Conservation (phyloP, 306 rosid genomes). For the Sechiopsis laciniata region DNA sequence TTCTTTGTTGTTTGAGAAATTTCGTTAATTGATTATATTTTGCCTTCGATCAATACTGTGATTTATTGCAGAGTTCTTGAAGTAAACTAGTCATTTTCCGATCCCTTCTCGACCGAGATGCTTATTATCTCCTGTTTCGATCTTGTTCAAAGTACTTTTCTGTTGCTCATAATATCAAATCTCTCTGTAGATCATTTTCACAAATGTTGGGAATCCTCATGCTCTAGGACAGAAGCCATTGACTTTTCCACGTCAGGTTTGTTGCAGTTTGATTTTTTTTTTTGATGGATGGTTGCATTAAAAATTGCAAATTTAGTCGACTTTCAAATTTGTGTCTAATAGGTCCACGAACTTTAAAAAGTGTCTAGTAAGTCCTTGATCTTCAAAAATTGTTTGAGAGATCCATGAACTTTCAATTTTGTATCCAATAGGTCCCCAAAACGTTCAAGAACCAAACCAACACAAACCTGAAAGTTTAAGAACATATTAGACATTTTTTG, state of each 20-base stretch:
- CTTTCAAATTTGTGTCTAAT: not conserved
- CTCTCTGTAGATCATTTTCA: slow-evolving; percentile 76
- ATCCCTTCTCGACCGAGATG: too few relatives aligned
- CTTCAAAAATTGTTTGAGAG: too few relatives aligned
- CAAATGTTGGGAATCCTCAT: slow-evolving; percentile 98
- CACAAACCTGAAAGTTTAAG: too few relatives aligned
- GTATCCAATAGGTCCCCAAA: too few relatives aligned
- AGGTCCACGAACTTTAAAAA: too few relatives aligned
- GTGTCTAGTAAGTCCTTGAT: too few relatives aligned
- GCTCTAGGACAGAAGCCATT: slow-evolving; percentile 97
- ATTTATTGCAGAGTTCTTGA: not conserved
- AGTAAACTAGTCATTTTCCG: not conserved
- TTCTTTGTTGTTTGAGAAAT: not conserved
- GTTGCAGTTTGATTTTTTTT: slow-evolving; percentile 1
- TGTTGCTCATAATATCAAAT: not conserved
- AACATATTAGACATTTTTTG: too few relatives aligned
- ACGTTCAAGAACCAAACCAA: too few relatives aligned
- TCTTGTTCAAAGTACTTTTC: too few relatives aligned
- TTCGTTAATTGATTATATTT: not conserved
- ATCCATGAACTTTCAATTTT: too few relatives aligned
- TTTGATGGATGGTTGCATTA: too few relatives aligned
- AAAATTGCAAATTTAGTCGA: not conserved
- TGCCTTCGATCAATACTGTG: not conserved
- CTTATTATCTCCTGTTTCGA: too few relatives aligned
- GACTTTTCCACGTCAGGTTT: slow-evolving; percentile 97